Evolutionary conservation across 495 filamentous ascomycete species (phyloP).

Genomic region (Hypoxylon subgilvum): DNA sequence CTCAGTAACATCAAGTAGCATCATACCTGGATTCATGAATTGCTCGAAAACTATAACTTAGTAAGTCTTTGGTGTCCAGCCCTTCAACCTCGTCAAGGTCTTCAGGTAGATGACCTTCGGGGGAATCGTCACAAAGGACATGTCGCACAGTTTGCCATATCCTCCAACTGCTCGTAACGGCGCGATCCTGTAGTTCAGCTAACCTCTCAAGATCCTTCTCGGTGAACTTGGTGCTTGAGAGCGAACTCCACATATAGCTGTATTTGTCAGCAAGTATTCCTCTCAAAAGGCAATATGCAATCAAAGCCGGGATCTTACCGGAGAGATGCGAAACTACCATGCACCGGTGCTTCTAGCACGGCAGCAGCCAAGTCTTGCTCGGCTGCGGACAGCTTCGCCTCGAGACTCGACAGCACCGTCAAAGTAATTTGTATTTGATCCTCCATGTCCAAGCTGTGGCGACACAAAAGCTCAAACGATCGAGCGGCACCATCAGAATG

Average conservation of each 20-base stretch:
- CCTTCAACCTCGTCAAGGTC: slow-evolving; percentile 72
- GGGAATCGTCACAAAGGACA: slow-evolving; percentile 87
- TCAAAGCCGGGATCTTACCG: slow-evolving; percentile 49
- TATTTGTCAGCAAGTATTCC: slow-evolving; percentile 19
- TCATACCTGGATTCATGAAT: slow-evolving; percentile 85
- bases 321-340: slow-evolving; percentile 71
- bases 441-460: slow-evolving; percentile 30
- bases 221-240: slow-evolving; percentile 40
- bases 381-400: slow-evolving; percentile 61
- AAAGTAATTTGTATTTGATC: slow-evolving; percentile 49
- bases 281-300: not conserved
- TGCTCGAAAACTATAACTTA: slow-evolving; percentile 93
- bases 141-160: slow-evolving; percentile 78
- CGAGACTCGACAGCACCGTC: slow-evolving; percentile 57
- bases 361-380: slow-evolving; percentile 64
- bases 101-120: slow-evolving; percentile 82
- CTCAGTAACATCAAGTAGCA: not conserved
- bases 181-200: slow-evolving; percentile 56
- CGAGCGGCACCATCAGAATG: slow-evolving; percentile 85
- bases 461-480: slow-evolving; percentile 56
- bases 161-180: slow-evolving; percentile 61
- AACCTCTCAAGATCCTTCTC: slow-evolving; percentile 49
- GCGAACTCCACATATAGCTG: slow-evolving; percentile 54
- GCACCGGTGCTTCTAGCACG: slow-evolving; percentile 68
- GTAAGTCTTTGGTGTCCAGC: slow-evolving; percentile 77